phyloP scores from a whole-genome alignment of 768 basidiomycete genomes.

The Boletus vinaceobasis region DNA sequence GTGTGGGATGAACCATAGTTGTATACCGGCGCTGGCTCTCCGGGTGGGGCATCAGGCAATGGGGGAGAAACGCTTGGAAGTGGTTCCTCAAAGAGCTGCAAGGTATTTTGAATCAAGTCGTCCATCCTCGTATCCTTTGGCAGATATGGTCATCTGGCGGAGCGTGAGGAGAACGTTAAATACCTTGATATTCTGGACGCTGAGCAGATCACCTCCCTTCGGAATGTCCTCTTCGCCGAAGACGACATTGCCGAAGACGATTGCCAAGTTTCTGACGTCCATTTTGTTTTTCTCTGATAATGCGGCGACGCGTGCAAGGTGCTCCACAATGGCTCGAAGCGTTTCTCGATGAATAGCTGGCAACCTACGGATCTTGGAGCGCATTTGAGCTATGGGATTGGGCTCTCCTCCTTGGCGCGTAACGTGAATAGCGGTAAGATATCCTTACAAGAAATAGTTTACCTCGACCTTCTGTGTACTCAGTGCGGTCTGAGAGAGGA shows the following conservation, averaged over 20 bases:
- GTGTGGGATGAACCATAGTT: conserved; percentile 74
- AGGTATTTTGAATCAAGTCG: conserved; percentile 72
- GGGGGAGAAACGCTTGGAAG: conserved; percentile 55
- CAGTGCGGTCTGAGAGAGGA: conserved; percentile 73
- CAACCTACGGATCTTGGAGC: conserved; percentile 82
- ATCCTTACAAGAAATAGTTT: conserved; percentile 7
- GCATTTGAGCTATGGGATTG: conserved; percentile 67
- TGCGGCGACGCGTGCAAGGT: conserved; percentile 69
- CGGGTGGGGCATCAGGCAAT: conserved; percentile 67
- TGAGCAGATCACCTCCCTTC: conserved; percentile 72
- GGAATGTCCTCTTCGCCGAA: conserved; percentile 92
- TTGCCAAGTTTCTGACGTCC: conserved; percentile 89
- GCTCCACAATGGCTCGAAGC: conserved; percentile 76
- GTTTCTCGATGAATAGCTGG: conserved; percentile 84
- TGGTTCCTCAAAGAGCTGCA: conserved; percentile 63
- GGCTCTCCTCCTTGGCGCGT: conserved; percentile 56
- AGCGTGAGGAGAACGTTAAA: conserved; percentile 23
- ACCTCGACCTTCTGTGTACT: conserved; percentile 79
- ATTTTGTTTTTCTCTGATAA: conserved; percentile 81
- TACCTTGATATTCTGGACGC: conserved; percentile 75
- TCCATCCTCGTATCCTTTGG: conserved; percentile 74
- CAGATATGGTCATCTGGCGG: conserved; percentile 22
- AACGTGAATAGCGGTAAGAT: neutral
- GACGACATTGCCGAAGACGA: conserved; percentile 84
- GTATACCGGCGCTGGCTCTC: conserved; percentile 54